A percentile compares a stretch with the other conserved stretches of the same genome.
phyloP scores from a whole-genome alignment of 116 monocot genomes.

The Thalassia testudinum region DNA sequence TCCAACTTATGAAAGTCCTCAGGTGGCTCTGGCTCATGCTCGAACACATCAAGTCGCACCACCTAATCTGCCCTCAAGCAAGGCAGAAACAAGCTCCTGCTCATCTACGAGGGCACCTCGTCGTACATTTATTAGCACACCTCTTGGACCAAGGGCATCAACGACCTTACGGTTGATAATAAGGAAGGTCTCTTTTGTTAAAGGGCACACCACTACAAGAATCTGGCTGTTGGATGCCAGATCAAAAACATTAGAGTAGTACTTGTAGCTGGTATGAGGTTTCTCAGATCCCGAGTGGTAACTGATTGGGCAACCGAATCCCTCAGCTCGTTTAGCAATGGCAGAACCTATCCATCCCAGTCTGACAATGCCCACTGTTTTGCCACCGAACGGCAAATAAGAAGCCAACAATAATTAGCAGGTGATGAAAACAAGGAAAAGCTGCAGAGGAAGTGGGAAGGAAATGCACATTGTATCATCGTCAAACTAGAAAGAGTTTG shows the following conservation, averaged over 20 bases:
- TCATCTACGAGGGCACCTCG: slow-evolving; percentile 67
- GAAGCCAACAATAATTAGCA: too few species aligned
- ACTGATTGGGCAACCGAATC: slow-evolving; percentile 58
- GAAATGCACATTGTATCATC: too few species aligned
- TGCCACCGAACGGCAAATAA: slow-evolving; percentile 83
- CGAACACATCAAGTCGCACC: slow-evolving; percentile 81
- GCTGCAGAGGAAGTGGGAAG: too few species aligned
- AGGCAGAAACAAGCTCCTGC: slow-evolving; percentile 47
- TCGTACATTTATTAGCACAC: slow-evolving; percentile 60
- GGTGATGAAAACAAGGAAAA: too few species aligned
- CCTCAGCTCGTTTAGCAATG: slow-evolving; percentile 67
- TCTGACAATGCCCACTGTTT: slow-evolving; percentile 59
- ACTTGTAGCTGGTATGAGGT: slow-evolving; percentile 46
- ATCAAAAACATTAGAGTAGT: slow-evolving; percentile 27
- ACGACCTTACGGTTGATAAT: slow-evolving; percentile 54
- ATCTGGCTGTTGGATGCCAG: slow-evolving; percentile 60
- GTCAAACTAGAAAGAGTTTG: too few species aligned
- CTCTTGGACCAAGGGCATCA: too few species aligned
- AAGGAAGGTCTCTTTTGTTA: slow-evolving; percentile 46
- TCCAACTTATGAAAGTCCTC: slow-evolving; percentile 49
- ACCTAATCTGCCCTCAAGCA: slow-evolving; percentile 53
- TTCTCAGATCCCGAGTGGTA: slow-evolving; percentile 66
- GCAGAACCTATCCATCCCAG: slow-evolving; percentile 74
- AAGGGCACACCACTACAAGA: slow-evolving; percentile 46
- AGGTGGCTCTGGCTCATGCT: too few species aligned